Evolutionary conservation across 164 flowering plant genomes (phyloP).

Genomic region (Magnolia officinalis): DNA sequence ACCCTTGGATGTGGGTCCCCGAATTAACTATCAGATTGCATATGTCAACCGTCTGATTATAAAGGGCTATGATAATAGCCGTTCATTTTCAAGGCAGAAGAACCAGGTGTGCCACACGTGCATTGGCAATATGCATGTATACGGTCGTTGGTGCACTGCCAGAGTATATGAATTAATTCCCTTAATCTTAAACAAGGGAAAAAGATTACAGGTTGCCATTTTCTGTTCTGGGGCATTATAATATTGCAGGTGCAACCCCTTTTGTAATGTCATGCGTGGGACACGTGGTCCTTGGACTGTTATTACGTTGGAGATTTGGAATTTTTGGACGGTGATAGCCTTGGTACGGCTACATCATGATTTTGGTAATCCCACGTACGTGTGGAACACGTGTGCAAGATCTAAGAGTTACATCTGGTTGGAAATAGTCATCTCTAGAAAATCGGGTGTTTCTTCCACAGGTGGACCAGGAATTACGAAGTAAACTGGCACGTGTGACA

Average conservation of each 20-base stretch:
- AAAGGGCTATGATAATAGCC: too few species aligned
- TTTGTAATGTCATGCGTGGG: not conserved
- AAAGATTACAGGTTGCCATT: not conserved
- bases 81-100: too few species aligned
- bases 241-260: not conserved
- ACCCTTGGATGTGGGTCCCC: too few species aligned
- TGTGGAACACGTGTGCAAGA: not conserved
- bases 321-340: not conserved
- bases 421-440: too few species aligned
- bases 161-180: not conserved
- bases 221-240: not conserved
- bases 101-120: too few species aligned
- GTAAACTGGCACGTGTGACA: too few species aligned
- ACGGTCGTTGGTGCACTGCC: not conserved
- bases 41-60: too few species aligned
- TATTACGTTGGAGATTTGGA: not conserved
- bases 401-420: not conserved
- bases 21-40: too few species aligned
- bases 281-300: conserved; percentile 7
- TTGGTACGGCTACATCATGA: not conserved
- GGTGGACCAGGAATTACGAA: too few species aligned
- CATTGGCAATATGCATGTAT: not conserved
- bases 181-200: not conserved
- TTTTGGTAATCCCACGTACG: not conserved
- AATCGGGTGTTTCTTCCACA: too few species aligned